Evolutionary conservation across 1,284 basidiomycete genomes (phyloP).

Genomic region (Termitomyces sp.): DNA sequence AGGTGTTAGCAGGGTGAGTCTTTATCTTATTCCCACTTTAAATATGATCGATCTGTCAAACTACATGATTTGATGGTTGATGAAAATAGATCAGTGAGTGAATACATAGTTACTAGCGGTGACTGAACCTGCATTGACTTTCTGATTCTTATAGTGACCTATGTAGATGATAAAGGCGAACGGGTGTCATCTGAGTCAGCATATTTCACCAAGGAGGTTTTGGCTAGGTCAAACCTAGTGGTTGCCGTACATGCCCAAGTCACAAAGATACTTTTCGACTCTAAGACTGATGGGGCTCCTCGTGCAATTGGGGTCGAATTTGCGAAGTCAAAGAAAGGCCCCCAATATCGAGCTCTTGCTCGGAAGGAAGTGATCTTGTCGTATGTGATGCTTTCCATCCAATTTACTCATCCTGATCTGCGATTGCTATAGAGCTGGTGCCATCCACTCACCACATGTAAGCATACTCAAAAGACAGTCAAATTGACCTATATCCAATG

Average conservation of each 20-base stretch:
- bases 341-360: slow-evolving; percentile 38
- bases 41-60: not conserved
- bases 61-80: not conserved
- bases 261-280: slow-evolving; percentile 23
- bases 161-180: slow-evolving; percentile 45
- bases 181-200: slow-evolving; percentile 62
- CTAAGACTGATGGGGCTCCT: slow-evolving; percentile 27
- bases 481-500: not conserved
- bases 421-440: slow-evolving; percentile 46
- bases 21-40: not conserved
- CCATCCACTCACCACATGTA: slow-evolving; percentile 62
- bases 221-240: slow-evolving; percentile 58
- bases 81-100: slow-evolving; percentile 13
- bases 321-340: slow-evolving; percentile 29
- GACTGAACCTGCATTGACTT: not conserved
- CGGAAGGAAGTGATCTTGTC: slow-evolving; percentile 58
- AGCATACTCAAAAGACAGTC: slow-evolving; percentile 12
- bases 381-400: slow-evolving; percentile 28
- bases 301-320: slow-evolving; percentile 66
- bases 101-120: not conserved
- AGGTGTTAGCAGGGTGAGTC: slow-evolving; percentile 48
- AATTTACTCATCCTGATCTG: not conserved
- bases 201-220: slow-evolving; percentile 60
- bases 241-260: slow-evolving; percentile 52
- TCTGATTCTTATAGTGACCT: slow-evolving; percentile 48